phyloP scores from a whole-genome alignment of 2,329 filamentous ascomycete genomes.

The Daldinia sp. region DNA sequence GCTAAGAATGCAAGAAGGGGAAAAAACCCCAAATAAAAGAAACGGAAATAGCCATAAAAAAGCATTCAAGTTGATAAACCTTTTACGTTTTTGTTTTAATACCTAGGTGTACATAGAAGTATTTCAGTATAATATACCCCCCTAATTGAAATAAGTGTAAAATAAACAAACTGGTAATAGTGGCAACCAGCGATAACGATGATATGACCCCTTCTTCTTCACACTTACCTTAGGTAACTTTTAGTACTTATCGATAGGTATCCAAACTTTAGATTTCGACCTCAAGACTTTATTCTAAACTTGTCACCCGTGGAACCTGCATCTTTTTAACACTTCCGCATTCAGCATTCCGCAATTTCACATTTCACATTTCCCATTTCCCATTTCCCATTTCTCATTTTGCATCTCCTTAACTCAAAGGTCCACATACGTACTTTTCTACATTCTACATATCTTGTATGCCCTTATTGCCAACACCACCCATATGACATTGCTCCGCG shows the following conservation, averaged over 20 bases:
- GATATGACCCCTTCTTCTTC: conserved; percentile 1
- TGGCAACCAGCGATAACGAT: not conserved
- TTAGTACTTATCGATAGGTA: conserved; percentile 22
- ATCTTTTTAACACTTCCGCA: not conserved
- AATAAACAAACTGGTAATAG: too few relatives aligned
- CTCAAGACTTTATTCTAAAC: not conserved
- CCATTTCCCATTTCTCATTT: not conserved
- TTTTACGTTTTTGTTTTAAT: not conserved
- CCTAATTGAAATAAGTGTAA: too few relatives aligned
- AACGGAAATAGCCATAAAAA: not conserved
- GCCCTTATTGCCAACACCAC: not conserved
- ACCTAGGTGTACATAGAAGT: too few relatives aligned
- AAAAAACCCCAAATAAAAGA: not conserved
- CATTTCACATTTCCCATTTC: too few relatives aligned
- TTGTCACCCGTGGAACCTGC: too few relatives aligned
- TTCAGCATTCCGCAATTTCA: not conserved
- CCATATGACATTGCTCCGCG: conserved; percentile 34
- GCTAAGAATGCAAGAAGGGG: conserved; percentile 5
- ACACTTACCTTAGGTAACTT: too few relatives aligned
- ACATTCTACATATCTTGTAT: too few relatives aligned
- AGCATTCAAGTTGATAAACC: not conserved
- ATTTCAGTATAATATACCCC: too few relatives aligned
- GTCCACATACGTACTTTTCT: not conserved
- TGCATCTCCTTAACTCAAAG: conserved; percentile 2
- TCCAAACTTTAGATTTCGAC: conserved; percentile 17